phyloP scores from a whole-genome alignment of 495 filamentous ascomycete species.

The Annulohypoxylon bovei region DNA sequence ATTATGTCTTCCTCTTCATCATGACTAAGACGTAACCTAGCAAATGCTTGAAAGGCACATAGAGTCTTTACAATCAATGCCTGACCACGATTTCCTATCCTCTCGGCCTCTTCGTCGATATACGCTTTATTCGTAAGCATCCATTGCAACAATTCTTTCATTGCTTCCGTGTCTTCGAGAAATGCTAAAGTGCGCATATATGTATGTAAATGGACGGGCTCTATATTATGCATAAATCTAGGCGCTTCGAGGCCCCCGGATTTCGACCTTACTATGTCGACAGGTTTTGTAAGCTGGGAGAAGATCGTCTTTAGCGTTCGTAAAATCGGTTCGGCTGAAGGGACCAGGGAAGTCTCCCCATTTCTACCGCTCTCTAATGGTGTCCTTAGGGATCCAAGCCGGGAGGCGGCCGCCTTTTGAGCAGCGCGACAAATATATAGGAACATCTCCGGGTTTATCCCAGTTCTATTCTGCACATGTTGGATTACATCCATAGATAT shows the following conservation, averaged over 20 bases:
- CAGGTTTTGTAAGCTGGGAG: slow-evolving; percentile 19
- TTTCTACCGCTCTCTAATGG: neutral
- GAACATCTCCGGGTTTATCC: slow-evolving; percentile 39
- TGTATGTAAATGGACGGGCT: slow-evolving; percentile 43
- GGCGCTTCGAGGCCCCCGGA: neutral
- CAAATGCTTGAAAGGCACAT: slow-evolving; percentile 48
- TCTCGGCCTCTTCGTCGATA: slow-evolving; percentile 48
- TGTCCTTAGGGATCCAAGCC: slow-evolving; percentile 1
- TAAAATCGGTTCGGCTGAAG: slow-evolving; percentile 2
- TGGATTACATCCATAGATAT: slow-evolving; percentile 31
- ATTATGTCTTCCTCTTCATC: slow-evolving; percentile 39
- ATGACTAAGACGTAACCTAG: slow-evolving; percentile 33
- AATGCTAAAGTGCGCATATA: slow-evolving; percentile 54
- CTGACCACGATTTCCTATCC: slow-evolving; percentile 40
- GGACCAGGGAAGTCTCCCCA: slow-evolving; percentile 1
- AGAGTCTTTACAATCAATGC: slow-evolving; percentile 46
- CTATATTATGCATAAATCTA: slow-evolving; percentile 40
- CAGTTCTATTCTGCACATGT: slow-evolving; percentile 12
- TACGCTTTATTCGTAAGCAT: slow-evolving; percentile 40
- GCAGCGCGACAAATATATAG: slow-evolving; percentile 38
- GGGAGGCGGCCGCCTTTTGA: slow-evolving; percentile 35
- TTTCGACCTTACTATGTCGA: neutral
- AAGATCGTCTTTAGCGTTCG: slow-evolving; percentile 23
- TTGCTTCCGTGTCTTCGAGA: slow-evolving; percentile 46
- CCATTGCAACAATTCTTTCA: slow-evolving; percentile 54